Evolutionary conservation across 1,139 yeast genomes (phyloP), one percentile per base, ranked within the genome.

Genomic region (Pneumocystis canis): DNA sequence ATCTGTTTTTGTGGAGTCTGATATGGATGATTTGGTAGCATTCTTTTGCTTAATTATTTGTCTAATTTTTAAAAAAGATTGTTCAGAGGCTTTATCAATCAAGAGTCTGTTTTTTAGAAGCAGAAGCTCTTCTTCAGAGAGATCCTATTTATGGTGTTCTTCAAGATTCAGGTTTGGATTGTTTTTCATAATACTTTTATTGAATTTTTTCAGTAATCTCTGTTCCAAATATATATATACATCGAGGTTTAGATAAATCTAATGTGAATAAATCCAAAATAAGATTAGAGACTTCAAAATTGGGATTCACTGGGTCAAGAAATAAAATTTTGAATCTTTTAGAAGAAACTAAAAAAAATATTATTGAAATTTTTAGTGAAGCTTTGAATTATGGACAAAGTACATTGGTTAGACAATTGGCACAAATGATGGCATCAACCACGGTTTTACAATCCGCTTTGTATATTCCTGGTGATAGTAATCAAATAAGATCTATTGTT

Each of bases 121-220:
- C 54, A 9, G 54, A 47, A 47, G 31, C 30, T 47, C 54, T 47
- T 25, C 54, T 47, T 47, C 54, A 47, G 11, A 47, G 16, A 25
- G 54, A 47, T 47, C 54, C 54, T 25, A 47, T 47, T 47, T 47
- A 47, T 25, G 54, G 54, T 47, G 54, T 47, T 47, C 54, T 47
- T 47, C 54, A 47, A 25, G 54, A 47, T 25, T 47, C 54, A 3
- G 54, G 54, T 47, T 28, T 25, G 31, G 3, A 47, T 11, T 25
- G 25, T 25, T 25, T 47, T 25, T 11, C 11, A 25, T 47, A 25
- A 9, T 47, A 9, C 14, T 25, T 25, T 47, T 25, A 25, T 47
- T 47, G 25, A 47, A 25, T 47, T 25, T 47, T 47, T 25, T 25
- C 11, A 47, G 54, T 47, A 28, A 47, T 47, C 25, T 47, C 54